Base-by-base conservation (phyloP, 108 stramenopile genomes). In the Cyclotella atomus region DNA sequence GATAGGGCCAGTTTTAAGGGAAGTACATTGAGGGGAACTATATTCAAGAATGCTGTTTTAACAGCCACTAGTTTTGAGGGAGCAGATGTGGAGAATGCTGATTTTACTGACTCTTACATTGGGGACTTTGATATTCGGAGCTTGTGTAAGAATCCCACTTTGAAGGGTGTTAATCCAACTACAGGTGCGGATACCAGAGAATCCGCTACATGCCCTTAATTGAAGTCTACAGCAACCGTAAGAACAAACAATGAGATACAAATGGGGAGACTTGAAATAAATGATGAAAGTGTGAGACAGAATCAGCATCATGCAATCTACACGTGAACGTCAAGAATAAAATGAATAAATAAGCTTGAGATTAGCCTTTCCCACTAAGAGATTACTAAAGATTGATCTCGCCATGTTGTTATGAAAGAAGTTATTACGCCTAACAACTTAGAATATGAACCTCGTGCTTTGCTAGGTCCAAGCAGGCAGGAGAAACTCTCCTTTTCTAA, bases 91-190 rank as follows among this genome's bases (percentile, higher is more conserved):
- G 96, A 97, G 65, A 76, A 84, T 57, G 93, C 95, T 1, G 97
- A 98, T 82, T 98, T 98, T 75, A 93, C 95, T 0, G 96, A 95
- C 59, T 86, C 94, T 0, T 89, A 88, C 62, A 84, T 97, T 65
- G 97, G 97, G 2, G 91, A 92, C 57, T 98, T 95, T 68, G 97
- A 98, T 73, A 84, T 94, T 60, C 77, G 84, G 60, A 86, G 83
- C 46, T 79, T 98, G 45, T 98, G 98, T 89, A 93, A 94, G 78
- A 98, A 98, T 67, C 98, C 98, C 20, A 96, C 98, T 8, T 81
- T 98, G 43, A 92, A 32, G 88, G 97, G 97, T 29, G 88, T 88
- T 35, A 98, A 98, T 65, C 92, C 96, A 2, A 75, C 66, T 1
- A 97, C 97, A 20, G 95, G 95, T 17, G 88, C 73, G 9, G 91